phyloP scores from a whole-genome alignment of 2,329 filamentous ascomycete species.

The Ophiosphaerella herpotricha region DNA sequence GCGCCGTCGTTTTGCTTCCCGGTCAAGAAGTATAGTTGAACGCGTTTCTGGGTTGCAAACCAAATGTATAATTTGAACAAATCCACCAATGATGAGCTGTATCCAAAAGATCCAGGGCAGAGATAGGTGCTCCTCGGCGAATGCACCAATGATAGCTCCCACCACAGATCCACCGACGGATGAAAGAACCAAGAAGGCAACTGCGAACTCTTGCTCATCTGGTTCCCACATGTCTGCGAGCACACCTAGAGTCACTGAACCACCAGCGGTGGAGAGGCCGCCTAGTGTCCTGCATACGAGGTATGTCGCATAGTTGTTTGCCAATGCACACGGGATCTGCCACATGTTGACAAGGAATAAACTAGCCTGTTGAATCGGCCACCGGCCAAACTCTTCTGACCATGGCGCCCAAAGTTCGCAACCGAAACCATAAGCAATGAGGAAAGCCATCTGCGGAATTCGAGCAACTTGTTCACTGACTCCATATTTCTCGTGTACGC shows the following conservation, averaged over 20 bases:
- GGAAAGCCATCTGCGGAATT: slow-evolving; percentile 55
- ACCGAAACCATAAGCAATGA: slow-evolving; percentile 56
- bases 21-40: slow-evolving; percentile 74
- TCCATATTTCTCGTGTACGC: slow-evolving; percentile 52
- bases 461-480: slow-evolving; percentile 55
- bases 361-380: slow-evolving; percentile 56
- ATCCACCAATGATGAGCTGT: slow-evolving; percentile 75
- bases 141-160: slow-evolving; percentile 60
- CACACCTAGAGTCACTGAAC: slow-evolving; percentile 67
- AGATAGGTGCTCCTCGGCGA: slow-evolving; percentile 52
- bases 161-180: slow-evolving; percentile 61
- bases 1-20: slow-evolving; percentile 73
- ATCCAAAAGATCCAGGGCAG: slow-evolving; percentile 80
- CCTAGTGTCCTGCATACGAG: slow-evolving; percentile 55
- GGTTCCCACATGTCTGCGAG: slow-evolving; percentile 66
- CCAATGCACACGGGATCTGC: slow-evolving; percentile 53
- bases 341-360: slow-evolving; percentile 61
- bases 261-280: slow-evolving; percentile 66
- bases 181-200: slow-evolving; percentile 64
- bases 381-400: slow-evolving; percentile 60
- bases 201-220: slow-evolving; percentile 62
- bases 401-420: slow-evolving; percentile 60
- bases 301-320: slow-evolving; percentile 50
- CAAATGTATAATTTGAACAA: slow-evolving; percentile 69
- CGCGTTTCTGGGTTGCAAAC: slow-evolving; percentile 76